Conservation (phyloP, 139 green algal genomes). For the Monoraphidium neglectum region DNA sequence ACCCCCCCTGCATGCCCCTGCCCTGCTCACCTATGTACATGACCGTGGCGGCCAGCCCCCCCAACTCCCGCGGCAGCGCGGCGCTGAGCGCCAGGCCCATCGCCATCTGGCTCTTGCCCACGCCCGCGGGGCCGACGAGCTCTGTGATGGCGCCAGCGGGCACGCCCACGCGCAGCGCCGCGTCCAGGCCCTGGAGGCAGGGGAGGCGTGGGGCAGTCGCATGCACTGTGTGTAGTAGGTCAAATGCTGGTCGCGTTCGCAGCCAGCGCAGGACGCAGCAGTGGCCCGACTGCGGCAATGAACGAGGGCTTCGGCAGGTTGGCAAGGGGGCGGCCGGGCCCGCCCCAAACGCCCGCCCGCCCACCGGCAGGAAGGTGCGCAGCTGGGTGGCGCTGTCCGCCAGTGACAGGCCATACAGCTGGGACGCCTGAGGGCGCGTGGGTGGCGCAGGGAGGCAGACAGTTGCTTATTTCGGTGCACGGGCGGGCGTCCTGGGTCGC, state of each 20-base stretch:
- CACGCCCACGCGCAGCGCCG: conserved; percentile 47
- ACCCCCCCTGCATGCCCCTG: not conserved
- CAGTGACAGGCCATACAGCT: conserved; percentile 14
- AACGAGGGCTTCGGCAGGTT: no score
- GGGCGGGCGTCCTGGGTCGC: no score
- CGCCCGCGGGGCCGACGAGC: conserved; percentile 63
- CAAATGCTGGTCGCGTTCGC: no score
- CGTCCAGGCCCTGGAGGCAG: conserved; percentile 40
- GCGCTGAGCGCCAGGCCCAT: conserved; percentile 16
- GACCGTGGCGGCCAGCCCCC: conserved; percentile 46
- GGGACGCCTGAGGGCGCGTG: conserved; percentile 8
- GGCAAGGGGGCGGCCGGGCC: no score
- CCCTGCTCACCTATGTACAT: conserved; percentile 59
- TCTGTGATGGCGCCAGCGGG: conserved; percentile 52
- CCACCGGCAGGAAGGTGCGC: conserved; percentile 15
- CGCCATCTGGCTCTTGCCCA: conserved; percentile 69
- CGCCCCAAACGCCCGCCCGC: no score
- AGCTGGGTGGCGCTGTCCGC: not conserved
- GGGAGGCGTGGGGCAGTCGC: not conserved
- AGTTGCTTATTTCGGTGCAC: no score
- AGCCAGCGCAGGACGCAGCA: no score
- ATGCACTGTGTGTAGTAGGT: no score
- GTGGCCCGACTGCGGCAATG: no score
- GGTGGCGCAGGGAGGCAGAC: no score
- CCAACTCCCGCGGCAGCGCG: conserved; percentile 20